Evolutionary conservation across 768 basidiomycete species (phyloP).

Genomic region (Dioszegia aurantiaca): DNA sequence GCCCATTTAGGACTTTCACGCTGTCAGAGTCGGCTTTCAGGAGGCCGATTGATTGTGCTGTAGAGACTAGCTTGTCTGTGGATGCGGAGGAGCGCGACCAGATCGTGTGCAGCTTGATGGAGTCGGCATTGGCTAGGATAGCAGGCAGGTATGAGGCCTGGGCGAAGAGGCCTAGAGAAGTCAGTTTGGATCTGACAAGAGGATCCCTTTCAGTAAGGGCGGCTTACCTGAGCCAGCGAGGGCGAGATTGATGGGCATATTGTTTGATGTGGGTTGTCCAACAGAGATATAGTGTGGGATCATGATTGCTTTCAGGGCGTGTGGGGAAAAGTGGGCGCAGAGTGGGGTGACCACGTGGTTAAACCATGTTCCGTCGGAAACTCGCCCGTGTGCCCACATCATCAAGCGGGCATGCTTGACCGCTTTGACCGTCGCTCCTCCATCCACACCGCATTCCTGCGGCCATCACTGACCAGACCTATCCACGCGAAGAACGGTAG

Average conservation of each 20-base stretch:
- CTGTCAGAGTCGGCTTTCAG: constrained; percentile 52
- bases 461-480: too few relatives aligned
- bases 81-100: constrained; percentile 73
- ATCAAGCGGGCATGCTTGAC: not conserved
- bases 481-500: too few relatives aligned
- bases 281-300: too few relatives aligned
- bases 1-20: constrained; percentile 55
- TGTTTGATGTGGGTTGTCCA: not conserved
- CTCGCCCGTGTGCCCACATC: too few relatives aligned
- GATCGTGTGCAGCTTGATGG: constrained; percentile 62
- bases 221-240: too few relatives aligned
- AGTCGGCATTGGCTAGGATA: constrained; percentile 59
- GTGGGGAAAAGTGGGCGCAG: too few relatives aligned
- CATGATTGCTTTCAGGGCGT: too few relatives aligned
- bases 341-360: too few relatives aligned
- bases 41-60: constrained; percentile 55
- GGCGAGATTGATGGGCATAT: constrained; percentile 25
- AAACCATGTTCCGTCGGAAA: too few relatives aligned
- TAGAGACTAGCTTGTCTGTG: constrained; percentile 53
- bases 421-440: not conserved
- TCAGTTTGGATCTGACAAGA: constrained; percentile 63
- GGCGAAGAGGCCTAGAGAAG: constrained; percentile 67
- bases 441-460: not conserved
- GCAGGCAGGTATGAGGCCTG: constrained; percentile 68
- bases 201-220: too few relatives aligned